A percentile compares a stretch with the other conserved stretches of the same genome.
These are phyloP conservation scores for Botrytis squamosa DNA, from an alignment of 2,329 filamentous ascomycete species.

Conservation along the genomic window DNA sequence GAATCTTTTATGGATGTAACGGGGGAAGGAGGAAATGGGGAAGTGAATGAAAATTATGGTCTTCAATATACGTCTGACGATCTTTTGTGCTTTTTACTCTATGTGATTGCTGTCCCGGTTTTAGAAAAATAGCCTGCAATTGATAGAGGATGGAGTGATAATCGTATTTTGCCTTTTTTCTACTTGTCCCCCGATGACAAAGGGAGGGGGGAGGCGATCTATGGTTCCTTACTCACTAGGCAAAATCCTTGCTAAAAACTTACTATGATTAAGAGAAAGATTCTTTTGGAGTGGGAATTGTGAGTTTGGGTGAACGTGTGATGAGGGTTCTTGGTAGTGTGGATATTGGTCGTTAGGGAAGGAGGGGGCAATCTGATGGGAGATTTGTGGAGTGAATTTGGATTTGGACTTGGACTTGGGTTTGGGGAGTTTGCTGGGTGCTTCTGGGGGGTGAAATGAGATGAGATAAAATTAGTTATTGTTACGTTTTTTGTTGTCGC, in stretches of 20 bases:
- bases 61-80: background rate
- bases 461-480: no score
- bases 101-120: background rate
- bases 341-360: no score
- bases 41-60: slow-evolving; percentile 5
- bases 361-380: no score
- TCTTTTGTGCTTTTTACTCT: background rate
- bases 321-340: no score
- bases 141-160: background rate
- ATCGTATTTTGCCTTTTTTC: background rate
- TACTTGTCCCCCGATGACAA: background rate
- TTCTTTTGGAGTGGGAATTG: background rate
- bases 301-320: background rate
- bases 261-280: background rate
- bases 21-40: background rate
- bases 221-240: background rate
- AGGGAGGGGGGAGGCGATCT: background rate
- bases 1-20: background rate
- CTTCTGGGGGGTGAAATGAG: background rate
- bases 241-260: background rate
- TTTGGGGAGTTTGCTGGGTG: background rate
- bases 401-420: no score
- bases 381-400: no score
- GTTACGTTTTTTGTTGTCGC: no score
- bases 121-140: no score